These are phyloP conservation scores for Pseudozyma flocculosa DNA, from an alignment of 1,284 basidiomycete genomes.

Conservation along the genomic window DNA sequence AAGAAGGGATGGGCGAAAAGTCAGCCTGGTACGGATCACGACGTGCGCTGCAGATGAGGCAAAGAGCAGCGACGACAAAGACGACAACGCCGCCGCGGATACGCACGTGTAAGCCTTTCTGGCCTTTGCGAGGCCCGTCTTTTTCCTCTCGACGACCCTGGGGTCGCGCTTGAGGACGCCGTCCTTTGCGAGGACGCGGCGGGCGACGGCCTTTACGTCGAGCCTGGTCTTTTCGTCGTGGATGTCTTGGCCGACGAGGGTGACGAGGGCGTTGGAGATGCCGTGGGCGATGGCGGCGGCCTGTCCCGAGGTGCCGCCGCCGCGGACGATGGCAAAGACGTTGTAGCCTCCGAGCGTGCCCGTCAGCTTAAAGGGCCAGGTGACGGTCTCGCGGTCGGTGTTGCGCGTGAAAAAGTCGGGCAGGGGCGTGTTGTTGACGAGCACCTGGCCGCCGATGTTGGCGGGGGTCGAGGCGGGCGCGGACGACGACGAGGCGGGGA, in stretches of 20 bases:
- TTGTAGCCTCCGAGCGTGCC: constrained; percentile 90
- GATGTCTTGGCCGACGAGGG: constrained; percentile 23
- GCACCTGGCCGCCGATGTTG: constrained; percentile 62
- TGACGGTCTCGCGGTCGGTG: constrained; percentile 74
- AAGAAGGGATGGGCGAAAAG: background rate
- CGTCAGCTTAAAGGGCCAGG: constrained; percentile 79
- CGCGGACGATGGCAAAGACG: constrained; percentile 80
- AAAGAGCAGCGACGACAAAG: too few relatives aligned
- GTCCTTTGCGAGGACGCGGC: constrained; percentile 73
- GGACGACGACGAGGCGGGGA: constrained; percentile 65
- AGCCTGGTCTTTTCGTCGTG: constrained; percentile 37
- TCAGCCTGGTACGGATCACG: too few relatives aligned
- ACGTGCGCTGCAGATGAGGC: too few relatives aligned
- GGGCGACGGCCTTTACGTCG: constrained; percentile 26
- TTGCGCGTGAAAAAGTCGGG: constrained; percentile 75
- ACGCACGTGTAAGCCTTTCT: constrained; percentile 67
- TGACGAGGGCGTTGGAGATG: constrained; percentile 73
- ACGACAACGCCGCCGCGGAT: too few relatives aligned
- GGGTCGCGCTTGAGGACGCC: constrained; percentile 86
- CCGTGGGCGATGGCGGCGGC: constrained; percentile 84
- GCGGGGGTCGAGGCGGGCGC: constrained; percentile 8
- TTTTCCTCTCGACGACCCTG: constrained; percentile 96
- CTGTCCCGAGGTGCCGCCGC: constrained; percentile 87
- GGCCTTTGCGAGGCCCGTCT: constrained; percentile 87
- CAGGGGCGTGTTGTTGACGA: constrained; percentile 82